Base-by-base conservation (phyloP, 805 yeast species). In the Saturnispora serradocipensis region DNA sequence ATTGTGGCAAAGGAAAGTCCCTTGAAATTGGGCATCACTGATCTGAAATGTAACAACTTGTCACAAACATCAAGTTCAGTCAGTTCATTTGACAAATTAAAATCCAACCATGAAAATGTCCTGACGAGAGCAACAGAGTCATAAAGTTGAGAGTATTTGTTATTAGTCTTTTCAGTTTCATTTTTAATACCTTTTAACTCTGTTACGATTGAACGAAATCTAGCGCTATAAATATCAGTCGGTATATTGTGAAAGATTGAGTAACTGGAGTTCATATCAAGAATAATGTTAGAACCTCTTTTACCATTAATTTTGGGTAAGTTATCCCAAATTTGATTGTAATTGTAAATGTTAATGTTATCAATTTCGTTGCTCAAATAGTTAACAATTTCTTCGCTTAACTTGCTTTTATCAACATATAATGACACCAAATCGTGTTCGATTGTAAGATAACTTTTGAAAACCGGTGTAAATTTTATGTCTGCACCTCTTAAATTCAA, bases 391-490 rank as follows among this genome's bases (percentile, higher is more conserved):
- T 59, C 47, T 1, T 36, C 65, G 56, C 49, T 77, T 58, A 58
- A 73, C 75, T 51, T 69, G 58, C 53, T 71, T 67, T 55, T 61
- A 58, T 75, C 75, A 38, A 72, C 67, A 58, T 71, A 78, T 38
- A 78, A 58, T 2, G 58, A 60, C 22, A 71, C 65, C 15, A 62
- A 60, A 45, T 67, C 69, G 4, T 59, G 61, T 7, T 75, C 70
- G 22, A 82, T 70, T 1, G 76, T 63, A 1, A 79, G 71, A 59
- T 82, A 86, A 8, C 90, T 73, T 67, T 81, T 88, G 64, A 91
- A 93, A 2, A 89, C 91, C 0, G 98, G 97, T 61, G 84, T 84
- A 63, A 76, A 91, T 4, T 82, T 83, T 53, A 91, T 83, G 64
- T 91, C 98, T 22, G 59, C 55, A 15, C 82, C 82, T 53, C 83